These are phyloP conservation scores for Helicocarpus griseus DNA, from an alignment of 2,329 filamentous ascomycete species.

Conservation along the genomic window DNA sequence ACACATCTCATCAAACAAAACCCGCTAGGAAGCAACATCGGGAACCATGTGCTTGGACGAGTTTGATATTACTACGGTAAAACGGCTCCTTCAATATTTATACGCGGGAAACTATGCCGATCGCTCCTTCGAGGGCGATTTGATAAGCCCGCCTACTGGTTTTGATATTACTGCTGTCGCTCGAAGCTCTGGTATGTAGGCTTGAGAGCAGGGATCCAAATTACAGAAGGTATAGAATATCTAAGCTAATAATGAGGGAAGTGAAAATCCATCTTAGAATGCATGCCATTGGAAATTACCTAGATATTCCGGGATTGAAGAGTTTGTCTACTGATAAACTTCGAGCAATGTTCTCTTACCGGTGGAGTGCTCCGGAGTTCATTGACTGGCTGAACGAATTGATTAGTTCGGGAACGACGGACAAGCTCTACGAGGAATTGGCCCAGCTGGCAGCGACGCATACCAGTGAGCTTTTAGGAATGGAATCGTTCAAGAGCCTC, in stretches of 20 bases:
- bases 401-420: no score
- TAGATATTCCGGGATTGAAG: constrained; percentile 7
- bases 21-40: constrained; percentile 9
- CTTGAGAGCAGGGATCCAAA: no score
- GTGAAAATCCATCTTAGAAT: neutral
- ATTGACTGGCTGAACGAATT: no score
- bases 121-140: neutral
- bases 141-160: neutral
- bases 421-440: no score
- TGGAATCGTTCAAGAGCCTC: no score
- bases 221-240: no score
- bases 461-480: no score
- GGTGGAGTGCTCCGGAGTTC: neutral
- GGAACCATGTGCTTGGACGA: constrained; percentile 6
- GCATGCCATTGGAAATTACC: constrained; percentile 11
- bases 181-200: no score
- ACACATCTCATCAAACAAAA: neutral
- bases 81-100: constrained; percentile 6
- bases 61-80: constrained; percentile 8
- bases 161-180: no score
- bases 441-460: no score
- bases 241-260: no score
- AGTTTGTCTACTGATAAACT: constrained; percentile 1
- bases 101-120: constrained; percentile 4
- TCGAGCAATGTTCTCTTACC: constrained; percentile 2